Conservation (phyloP, 2,329 filamentous ascomycete species). For the Mycogone perniciosa region DNA sequence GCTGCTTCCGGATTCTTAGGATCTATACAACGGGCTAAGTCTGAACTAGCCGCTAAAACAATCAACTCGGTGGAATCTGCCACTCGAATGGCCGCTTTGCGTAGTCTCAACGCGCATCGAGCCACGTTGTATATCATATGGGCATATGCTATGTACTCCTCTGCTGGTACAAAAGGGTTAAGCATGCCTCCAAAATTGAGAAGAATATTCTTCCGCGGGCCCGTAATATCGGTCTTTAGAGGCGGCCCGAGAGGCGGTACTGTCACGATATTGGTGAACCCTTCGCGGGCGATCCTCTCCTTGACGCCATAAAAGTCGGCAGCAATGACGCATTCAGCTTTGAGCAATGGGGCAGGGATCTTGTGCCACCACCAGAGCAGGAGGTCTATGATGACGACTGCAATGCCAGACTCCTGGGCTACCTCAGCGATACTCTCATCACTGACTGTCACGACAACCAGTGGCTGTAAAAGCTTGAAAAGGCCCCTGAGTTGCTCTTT, state of each 20-base stretch:
- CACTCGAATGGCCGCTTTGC: slow-evolving; percentile 2
- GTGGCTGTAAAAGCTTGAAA: not conserved
- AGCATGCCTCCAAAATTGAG: slow-evolving; percentile 9
- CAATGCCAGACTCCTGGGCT: not conserved
- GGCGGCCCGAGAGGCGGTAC: slow-evolving; percentile 8
- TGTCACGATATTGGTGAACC: not conserved
- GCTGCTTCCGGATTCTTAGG: not conserved
- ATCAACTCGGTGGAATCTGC: slow-evolving; percentile 2
- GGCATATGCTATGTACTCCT: slow-evolving; percentile 4
- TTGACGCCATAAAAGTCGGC: slow-evolving; percentile 3
- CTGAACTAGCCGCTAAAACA: slow-evolving; percentile 1
- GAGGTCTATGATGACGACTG: slow-evolving; percentile 4
- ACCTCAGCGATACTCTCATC: slow-evolving; percentile 4
- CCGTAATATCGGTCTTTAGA: not conserved
- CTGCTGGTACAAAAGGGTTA: slow-evolving; percentile 2
- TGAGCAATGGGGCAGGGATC: not conserved
- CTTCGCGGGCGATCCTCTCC: slow-evolving; percentile 2
- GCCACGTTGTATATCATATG: not conserved
- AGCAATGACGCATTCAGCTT: slow-evolving; percentile 4
- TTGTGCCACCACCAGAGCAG: slow-evolving; percentile 8
- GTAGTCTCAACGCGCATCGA: not conserved
- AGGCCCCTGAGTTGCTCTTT: not conserved
- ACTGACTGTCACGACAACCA: slow-evolving; percentile 2
- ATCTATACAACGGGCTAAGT: slow-evolving; percentile 1
- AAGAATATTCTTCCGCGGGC: not conserved